These are phyloP conservation scores for Cladosporium phlei DNA, from an alignment of 2,329 filamentous ascomycete species.

Conservation along the genomic window DNA sequence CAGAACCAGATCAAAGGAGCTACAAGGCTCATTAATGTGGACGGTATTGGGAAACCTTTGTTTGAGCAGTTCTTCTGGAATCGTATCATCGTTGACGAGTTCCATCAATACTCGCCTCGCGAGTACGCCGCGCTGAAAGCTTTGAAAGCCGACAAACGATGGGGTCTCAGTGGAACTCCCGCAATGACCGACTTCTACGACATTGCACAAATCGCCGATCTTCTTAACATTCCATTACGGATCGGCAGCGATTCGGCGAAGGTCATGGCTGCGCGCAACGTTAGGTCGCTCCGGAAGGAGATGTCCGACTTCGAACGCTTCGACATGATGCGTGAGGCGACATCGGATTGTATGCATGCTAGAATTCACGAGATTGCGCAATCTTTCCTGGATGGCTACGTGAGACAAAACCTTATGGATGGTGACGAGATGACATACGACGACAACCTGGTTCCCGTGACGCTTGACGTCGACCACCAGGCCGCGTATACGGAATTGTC, in stretches of 20 bases:
- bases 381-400: constrained; percentile 51
- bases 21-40: not conserved
- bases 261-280: constrained; percentile 42
- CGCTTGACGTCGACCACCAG: constrained; percentile 45
- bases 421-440: constrained; percentile 39
- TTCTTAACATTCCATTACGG: constrained; percentile 54
- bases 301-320: constrained; percentile 53
- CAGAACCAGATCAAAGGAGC: constrained; percentile 15
- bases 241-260: constrained; percentile 47
- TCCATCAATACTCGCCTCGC: constrained; percentile 50
- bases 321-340: constrained; percentile 45
- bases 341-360: constrained; percentile 50
- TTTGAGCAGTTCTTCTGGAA: constrained; percentile 59
- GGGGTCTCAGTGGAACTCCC: constrained; percentile 62
- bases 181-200: constrained; percentile 54
- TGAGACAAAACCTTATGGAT: constrained; percentile 39
- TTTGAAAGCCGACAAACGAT: constrained; percentile 50
- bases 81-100: constrained; percentile 61
- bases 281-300: constrained; percentile 39
- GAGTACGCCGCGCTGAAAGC: constrained; percentile 41
- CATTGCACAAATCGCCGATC: constrained; percentile 54
- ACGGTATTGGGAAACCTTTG: constrained; percentile 24
- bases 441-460: constrained; percentile 42
- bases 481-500: constrained; percentile 53
- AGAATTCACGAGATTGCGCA: constrained; percentile 51